Evolutionary conservation across 78 protist species (phyloP).

Genomic region (Speleostelium caveatum): DNA sequence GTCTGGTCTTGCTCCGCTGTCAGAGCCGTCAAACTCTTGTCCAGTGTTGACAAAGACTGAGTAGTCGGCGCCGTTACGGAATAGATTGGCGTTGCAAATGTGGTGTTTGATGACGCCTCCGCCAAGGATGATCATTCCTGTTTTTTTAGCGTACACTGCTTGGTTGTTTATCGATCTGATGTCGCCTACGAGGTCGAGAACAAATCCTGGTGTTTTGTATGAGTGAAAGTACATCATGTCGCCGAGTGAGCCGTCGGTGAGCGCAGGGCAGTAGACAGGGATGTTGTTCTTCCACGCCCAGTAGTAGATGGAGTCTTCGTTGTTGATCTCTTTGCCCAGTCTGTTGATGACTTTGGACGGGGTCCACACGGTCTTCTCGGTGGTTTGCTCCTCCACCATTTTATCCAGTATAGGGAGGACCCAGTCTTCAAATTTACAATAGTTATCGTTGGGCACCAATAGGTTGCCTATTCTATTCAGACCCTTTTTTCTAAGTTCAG

Average conservation of each 20-base stretch:
- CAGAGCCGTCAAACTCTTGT: conserved; percentile 96
- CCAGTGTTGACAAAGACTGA: conserved; percentile 95
- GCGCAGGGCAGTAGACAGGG: conserved; percentile 99
- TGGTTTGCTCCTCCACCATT: conserved; percentile 90
- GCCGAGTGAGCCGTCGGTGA: conserved; percentile 99
- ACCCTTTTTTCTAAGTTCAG: conserved; percentile 84
- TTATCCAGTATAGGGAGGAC: conserved; percentile 96
- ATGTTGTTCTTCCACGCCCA: conserved; percentile 97
- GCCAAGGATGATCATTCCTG: conserved; percentile 99
- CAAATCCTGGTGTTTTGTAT: conserved; percentile 93
- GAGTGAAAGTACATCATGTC: conserved; percentile 99
- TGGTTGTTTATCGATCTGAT: conserved; percentile 86
- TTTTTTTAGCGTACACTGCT: conserved; percentile 87
- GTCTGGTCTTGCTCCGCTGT: conserved; percentile 99
- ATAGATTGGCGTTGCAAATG: conserved; percentile 99
- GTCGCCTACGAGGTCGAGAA: conserved; percentile 94
- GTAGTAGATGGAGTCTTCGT: conserved; percentile 94
- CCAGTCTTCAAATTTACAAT: conserved; percentile 97
- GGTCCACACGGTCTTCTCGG: conserved; percentile 88
- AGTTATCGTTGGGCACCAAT: conserved; percentile 98
- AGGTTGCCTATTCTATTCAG: conserved; percentile 99
- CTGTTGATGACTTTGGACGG: conserved; percentile 96
- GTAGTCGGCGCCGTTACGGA: conserved; percentile 99
- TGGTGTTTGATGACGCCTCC: conserved; percentile 99
- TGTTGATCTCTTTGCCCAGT: conserved; percentile 96